These are phyloP conservation scores for Pseudocercospora macadamiae DNA, from an alignment of 2,329 filamentous ascomycete genomes.

Conservation along the genomic window DNA sequence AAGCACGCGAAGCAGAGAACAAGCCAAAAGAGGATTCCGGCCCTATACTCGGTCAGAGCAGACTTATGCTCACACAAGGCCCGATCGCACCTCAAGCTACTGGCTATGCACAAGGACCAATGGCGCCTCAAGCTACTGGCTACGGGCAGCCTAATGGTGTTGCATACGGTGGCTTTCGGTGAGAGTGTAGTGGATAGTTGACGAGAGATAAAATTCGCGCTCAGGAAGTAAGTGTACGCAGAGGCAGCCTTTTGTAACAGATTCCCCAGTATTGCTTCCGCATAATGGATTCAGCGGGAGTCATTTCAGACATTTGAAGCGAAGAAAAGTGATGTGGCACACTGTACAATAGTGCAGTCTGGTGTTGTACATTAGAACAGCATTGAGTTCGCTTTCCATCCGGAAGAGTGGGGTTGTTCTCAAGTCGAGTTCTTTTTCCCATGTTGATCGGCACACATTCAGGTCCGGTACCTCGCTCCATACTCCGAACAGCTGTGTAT, in stretches of 20 bases:
- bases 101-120: slow-evolving; percentile 82
- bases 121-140: slow-evolving; percentile 54
- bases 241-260: background rate
- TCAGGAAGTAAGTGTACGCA: background rate
- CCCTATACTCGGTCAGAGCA: slow-evolving; percentile 84
- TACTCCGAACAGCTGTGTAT: too few relatives aligned
- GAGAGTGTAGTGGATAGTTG: background rate
- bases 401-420: background rate
- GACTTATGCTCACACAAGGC: slow-evolving; percentile 95
- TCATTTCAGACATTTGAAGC: background rate
- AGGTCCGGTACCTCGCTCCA: too few relatives aligned
- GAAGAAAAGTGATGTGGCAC: background rate
- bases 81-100: slow-evolving; percentile 63
- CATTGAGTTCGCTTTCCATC: background rate
- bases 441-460: background rate
- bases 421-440: background rate
- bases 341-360: background rate
- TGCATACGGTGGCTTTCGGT: slow-evolving; percentile 15
- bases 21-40: slow-evolving; percentile 85
- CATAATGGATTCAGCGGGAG: slow-evolving; percentile 1
- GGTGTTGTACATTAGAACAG: slow-evolving; percentile 5
- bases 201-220: background rate
- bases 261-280: background rate
- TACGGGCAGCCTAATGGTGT: slow-evolving; percentile 24
- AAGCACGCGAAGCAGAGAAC: slow-evolving; percentile 71